phyloP scores from a whole-genome alignment of 2,329 filamentous ascomycete species.

The Stachybotrys chartarum region DNA sequence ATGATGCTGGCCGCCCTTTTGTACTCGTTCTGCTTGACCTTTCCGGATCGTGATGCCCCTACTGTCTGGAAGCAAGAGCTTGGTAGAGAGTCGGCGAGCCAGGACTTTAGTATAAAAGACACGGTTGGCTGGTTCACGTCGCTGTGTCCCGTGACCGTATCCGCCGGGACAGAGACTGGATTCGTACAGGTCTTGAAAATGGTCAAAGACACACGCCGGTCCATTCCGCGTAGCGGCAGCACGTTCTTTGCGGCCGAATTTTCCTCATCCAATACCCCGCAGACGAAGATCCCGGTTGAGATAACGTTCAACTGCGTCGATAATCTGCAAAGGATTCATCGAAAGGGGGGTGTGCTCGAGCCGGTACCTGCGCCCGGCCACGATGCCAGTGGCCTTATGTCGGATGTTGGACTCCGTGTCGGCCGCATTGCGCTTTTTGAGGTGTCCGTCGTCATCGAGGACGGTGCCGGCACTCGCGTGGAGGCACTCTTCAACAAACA shows the following conservation, averaged over 20 bases:
- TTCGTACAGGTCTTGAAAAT: conserved; percentile 43
- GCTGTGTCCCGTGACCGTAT: conserved; percentile 42
- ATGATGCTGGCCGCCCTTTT: conserved; percentile 47
- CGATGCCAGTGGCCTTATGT: conserved; percentile 27
- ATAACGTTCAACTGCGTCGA: conserved; percentile 52
- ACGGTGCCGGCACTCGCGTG: conserved; percentile 32
- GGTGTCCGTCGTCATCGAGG: conserved; percentile 38
- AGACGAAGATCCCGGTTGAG: conserved; percentile 43
- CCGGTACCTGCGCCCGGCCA: conserved; percentile 34
- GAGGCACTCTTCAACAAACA: conserved; percentile 37
- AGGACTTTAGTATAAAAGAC: conserved; percentile 42
- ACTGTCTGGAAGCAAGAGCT: conserved; percentile 49
- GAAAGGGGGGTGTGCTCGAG: conserved; percentile 40
- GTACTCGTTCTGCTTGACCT: conserved; percentile 48
- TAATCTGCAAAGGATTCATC: conserved; percentile 39
- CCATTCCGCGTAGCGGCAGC: conserved; percentile 35
- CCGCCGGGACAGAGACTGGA: conserved; percentile 36
- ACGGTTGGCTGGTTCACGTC: conserved; percentile 57
- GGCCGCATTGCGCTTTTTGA: conserved; percentile 45
- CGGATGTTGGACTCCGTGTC: conserved; percentile 37
- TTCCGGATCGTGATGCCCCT: conserved; percentile 42
- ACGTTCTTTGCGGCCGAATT: conserved; percentile 42
- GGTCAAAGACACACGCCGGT: conserved; percentile 44
- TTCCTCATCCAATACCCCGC: conserved; percentile 22
- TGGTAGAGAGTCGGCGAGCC: conserved; percentile 36